A percentile compares a stretch with the other conserved stretches of the same genome.
phyloP scores from a whole-genome alignment of 2,329 filamentous ascomycete species.

The Cadophora malorum region DNA sequence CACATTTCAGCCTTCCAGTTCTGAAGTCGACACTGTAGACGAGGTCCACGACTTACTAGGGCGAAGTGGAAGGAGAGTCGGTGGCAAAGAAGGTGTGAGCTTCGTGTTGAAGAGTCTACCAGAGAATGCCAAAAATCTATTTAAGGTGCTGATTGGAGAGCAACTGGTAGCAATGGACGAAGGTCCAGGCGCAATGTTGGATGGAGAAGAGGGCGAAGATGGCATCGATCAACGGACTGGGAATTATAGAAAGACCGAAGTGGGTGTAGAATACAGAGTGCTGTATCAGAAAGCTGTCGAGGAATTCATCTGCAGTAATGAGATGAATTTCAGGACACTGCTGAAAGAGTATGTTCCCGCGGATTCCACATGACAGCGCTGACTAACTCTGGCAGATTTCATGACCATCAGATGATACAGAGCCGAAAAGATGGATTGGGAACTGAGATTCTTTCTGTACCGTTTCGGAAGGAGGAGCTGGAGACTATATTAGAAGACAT shows the following conservation, averaged over 20 bases:
- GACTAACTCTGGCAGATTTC: constrained; percentile 65
- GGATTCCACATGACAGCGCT: neutral
- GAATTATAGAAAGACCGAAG: constrained; percentile 41
- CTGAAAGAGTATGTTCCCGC: constrained; percentile 77
- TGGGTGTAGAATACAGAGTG: constrained; percentile 86
- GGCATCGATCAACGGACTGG: constrained; percentile 45
- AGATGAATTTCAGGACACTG: constrained; percentile 92
- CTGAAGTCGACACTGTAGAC: constrained; percentile 85
- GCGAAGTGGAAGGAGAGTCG: constrained; percentile 77
- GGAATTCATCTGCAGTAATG: constrained; percentile 95
- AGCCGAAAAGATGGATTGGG: constrained; percentile 85
- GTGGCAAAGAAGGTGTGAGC: constrained; percentile 88
- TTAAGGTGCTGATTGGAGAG: constrained; percentile 83
- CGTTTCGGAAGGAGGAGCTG: constrained; percentile 86
- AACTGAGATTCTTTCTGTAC: constrained; percentile 83
- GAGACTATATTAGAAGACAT: constrained; percentile 86
- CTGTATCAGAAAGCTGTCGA: constrained; percentile 95
- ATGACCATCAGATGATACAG: constrained; percentile 97
- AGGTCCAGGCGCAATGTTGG: constrained; percentile 55
- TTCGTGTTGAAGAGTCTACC: constrained; percentile 91
- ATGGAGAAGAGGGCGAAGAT: constrained; percentile 56
- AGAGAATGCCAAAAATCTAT: constrained; percentile 89
- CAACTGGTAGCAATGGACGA: constrained; percentile 74
- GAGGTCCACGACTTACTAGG: constrained; percentile 88
- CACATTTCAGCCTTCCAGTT: constrained; percentile 77